Evolutionary conservation across 495 filamentous ascomycete species (phyloP).

Genomic region (Cladorrhinum samala): DNA sequence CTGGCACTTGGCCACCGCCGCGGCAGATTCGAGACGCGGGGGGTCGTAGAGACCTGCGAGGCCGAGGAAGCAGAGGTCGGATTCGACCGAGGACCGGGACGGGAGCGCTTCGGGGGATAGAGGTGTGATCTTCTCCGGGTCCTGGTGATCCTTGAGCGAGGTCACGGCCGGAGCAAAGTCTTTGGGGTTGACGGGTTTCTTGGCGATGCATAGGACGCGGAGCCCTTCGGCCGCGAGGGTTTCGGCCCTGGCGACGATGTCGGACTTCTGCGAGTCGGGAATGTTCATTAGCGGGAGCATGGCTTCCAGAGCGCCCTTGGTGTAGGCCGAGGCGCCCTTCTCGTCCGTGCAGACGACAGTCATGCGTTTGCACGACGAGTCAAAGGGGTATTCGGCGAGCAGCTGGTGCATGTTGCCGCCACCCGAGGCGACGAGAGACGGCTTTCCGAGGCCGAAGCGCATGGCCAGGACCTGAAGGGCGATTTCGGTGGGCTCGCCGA

Average conservation of each 20-base stretch:
- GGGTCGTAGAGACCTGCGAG: conserved; percentile 68
- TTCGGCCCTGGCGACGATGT: conserved; percentile 55
- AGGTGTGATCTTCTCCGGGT: conserved; percentile 3
- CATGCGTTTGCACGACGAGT: conserved; percentile 78
- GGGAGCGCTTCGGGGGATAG: conserved; percentile 15
- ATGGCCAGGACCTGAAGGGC: conserved; percentile 72
- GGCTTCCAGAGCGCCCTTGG: conserved; percentile 74
- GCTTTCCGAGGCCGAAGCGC: conserved; percentile 60
- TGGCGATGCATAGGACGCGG: conserved; percentile 70
- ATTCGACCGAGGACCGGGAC: conserved; percentile 43
- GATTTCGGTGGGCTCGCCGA: conserved; percentile 81
- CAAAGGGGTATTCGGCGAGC: conserved; percentile 70
- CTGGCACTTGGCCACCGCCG: conserved; percentile 57
- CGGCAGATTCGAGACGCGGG: conserved; percentile 59
- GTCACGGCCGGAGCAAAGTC: background rate
- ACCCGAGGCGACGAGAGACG: conserved; percentile 43
- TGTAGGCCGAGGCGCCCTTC: conserved; percentile 49
- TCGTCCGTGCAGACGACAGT: conserved; percentile 57
- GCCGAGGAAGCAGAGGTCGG: conserved; percentile 53
- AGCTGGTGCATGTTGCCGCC: conserved; percentile 37
- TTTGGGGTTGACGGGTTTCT: conserved; percentile 26
- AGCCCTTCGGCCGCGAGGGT: conserved; percentile 64
- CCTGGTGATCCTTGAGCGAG: background rate
- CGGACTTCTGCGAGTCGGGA: conserved; percentile 52
- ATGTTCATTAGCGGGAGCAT: conserved; percentile 58